Conservation (phyloP, 2,329 filamentous ascomycete species). For the Fusarium sp. region DNA sequence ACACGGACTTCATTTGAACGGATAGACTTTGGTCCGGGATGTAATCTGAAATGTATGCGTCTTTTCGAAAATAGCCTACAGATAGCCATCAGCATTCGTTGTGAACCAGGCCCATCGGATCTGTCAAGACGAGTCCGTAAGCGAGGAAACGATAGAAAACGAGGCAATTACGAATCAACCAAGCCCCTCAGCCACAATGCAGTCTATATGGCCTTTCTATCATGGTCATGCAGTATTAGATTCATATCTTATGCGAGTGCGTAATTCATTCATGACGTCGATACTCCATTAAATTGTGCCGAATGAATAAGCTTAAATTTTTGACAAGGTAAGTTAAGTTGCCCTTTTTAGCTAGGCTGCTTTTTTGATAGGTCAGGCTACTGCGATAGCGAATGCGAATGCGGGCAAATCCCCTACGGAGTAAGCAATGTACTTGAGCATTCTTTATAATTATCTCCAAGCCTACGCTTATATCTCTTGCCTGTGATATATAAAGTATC, state of each 20-base stretch:
- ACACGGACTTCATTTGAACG: neutral
- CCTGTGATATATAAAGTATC: neutral
- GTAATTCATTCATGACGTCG: too few species aligned
- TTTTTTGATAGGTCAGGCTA: neutral
- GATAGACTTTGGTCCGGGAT: neutral
- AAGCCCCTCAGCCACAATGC: neutral
- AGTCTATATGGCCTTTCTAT: neutral
- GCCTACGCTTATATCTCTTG: neutral
- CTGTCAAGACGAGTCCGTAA: neutral
- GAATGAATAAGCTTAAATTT: too few species aligned
- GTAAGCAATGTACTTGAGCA: neutral
- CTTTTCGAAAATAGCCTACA: too few species aligned
- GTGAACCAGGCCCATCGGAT: neutral
- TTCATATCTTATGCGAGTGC: too few species aligned
- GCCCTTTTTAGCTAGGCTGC: neutral
- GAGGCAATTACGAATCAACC: neutral
- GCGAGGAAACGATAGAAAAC: neutral
- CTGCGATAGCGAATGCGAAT: neutral
- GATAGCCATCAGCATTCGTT: too few species aligned
- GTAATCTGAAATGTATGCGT: too few species aligned
- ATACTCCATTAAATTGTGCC: too few species aligned
- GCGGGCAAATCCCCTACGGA: neutral
- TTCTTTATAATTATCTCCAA: neutral
- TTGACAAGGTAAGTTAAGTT: too few species aligned
- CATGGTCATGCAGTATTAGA: too few species aligned